Percentiles rank a stretch among this genome's conserved stretches.
Conservation (phyloP, 257 asterid species). For the Primulina tabacum region DNA sequence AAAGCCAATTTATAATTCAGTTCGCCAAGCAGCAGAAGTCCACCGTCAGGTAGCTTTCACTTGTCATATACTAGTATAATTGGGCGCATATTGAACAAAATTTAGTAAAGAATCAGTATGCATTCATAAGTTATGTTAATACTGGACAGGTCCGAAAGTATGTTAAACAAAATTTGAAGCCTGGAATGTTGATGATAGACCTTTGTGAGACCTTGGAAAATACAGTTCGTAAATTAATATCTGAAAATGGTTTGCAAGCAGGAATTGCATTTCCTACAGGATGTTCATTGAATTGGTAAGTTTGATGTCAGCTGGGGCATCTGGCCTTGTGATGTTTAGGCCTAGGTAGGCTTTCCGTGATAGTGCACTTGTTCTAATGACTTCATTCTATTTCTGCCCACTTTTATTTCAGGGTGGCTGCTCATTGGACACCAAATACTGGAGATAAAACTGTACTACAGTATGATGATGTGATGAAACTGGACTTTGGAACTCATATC, state of each 20-base stretch:
- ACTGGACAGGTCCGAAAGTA: conserved; percentile 74
- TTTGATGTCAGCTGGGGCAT: conserved; percentile 8
- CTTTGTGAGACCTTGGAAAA: conserved; percentile 95
- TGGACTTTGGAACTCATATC: conserved; percentile 97
- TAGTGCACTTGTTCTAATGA: background rate
- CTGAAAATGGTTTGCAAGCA: conserved; percentile 97
- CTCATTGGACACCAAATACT: conserved; percentile 97
- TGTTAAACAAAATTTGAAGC: conserved; percentile 72
- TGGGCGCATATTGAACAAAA: conserved; percentile 8
- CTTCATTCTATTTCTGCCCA: background rate
- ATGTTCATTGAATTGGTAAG: conserved; percentile 90
- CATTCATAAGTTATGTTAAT: conserved; percentile 12
- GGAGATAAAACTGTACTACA: conserved; percentile 97
- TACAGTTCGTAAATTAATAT: conserved; percentile 81
- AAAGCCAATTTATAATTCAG: conserved; percentile 77
- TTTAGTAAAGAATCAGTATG: background rate
- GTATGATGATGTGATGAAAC: conserved; percentile 95
- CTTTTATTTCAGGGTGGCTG: conserved; percentile 77
- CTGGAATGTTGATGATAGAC: conserved; percentile 96
- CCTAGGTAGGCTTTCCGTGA: conserved; percentile 2
- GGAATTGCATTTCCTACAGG: conserved; percentile 99
- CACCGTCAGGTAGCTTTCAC: conserved; percentile 83
- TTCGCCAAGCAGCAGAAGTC: conserved; percentile 99
- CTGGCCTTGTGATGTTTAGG: conserved; percentile 14
- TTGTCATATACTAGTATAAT: background rate